These are phyloP conservation scores for Yamagishiella unicocca DNA, from an alignment of 139 green algal genomes.

Conservation along the genomic window DNA sequence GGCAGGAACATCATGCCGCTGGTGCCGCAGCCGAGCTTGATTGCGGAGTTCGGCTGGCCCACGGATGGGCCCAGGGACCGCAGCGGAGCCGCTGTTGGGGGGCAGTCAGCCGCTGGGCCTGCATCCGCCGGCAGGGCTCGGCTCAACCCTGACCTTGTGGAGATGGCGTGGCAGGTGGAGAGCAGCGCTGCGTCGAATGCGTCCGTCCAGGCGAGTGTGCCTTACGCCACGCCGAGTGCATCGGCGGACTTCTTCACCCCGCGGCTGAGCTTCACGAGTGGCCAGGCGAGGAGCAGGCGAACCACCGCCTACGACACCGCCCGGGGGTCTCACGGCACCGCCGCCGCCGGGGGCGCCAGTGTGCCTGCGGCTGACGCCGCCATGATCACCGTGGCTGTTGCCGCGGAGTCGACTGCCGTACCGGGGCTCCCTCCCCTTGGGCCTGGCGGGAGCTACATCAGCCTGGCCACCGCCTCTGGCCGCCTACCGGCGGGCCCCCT, in stretches of 20 bases:
- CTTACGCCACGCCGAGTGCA: background rate
- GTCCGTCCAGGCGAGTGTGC: background rate
- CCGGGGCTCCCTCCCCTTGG: background rate
- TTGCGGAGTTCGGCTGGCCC: conserved; percentile 1
- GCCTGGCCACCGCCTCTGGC: conserved; percentile 11
- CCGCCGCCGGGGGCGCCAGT: background rate
- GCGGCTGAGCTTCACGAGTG: background rate
- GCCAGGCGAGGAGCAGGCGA: background rate
- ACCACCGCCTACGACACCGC: background rate
- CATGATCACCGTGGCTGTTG: background rate
- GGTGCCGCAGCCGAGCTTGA: conserved; percentile 6
- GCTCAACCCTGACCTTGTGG: background rate
- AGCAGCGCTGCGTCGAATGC: background rate
- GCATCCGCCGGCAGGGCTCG: background rate
- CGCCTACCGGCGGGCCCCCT: background rate
- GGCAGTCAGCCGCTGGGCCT: too few species aligned
- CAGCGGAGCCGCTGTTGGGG: background rate
- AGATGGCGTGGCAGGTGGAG: conserved; percentile 19
- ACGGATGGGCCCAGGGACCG: background rate
- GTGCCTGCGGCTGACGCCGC: background rate
- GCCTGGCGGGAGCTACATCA: conserved; percentile 6
- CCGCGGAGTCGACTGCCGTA: background rate
- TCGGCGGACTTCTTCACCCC: background rate
- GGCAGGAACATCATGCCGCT: background rate
- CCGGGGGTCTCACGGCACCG: background rate